These are phyloP conservation scores for Candida chilensis DNA, from an alignment of 805 yeast genomes.

Conservation along the genomic window DNA sequence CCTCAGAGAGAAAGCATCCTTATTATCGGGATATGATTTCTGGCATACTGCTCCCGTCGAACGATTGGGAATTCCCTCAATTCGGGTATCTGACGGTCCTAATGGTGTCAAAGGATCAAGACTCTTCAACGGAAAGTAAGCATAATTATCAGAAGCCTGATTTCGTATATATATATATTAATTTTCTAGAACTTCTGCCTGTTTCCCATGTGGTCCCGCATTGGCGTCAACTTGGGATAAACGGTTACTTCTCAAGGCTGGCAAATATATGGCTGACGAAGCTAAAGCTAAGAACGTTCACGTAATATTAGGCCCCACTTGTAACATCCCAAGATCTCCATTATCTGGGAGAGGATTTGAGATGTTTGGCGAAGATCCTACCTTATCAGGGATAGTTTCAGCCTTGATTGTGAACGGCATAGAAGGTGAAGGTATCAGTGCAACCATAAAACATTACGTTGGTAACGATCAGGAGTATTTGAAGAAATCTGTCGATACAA, in stretches of 20 bases:
- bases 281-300: slow-evolving; percentile 45
- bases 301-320: slow-evolving; percentile 38
- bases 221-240: slow-evolving; percentile 49
- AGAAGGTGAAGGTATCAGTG: slow-evolving; percentile 39
- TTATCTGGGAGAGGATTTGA: slow-evolving; percentile 59
- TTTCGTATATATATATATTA: too few species aligned
- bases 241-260: slow-evolving; percentile 37
- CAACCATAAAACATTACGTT: slow-evolving; percentile 55
- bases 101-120: slow-evolving; percentile 55
- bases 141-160: too few species aligned
- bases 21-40: slow-evolving; percentile 33
- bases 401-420: slow-evolving; percentile 43
- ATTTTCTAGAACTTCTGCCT: slow-evolving; percentile 45
- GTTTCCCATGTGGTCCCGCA: slow-evolving; percentile 55
- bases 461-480: slow-evolving; percentile 56
- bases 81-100: slow-evolving; percentile 52
- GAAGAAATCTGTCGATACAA: slow-evolving; percentile 36
- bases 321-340: slow-evolving; percentile 49
- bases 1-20: slow-evolving; percentile 12
- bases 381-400: slow-evolving; percentile 34
- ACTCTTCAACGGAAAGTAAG: slow-evolving; percentile 42
- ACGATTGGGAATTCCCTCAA: slow-evolving; percentile 30
- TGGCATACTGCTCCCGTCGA: slow-evolving; percentile 39
- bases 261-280: slow-evolving; percentile 43
- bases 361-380: slow-evolving; percentile 55